Base-by-base conservation (phyloP, 257 asterid genomes). In the Solanum corneliomulleri region DNA sequence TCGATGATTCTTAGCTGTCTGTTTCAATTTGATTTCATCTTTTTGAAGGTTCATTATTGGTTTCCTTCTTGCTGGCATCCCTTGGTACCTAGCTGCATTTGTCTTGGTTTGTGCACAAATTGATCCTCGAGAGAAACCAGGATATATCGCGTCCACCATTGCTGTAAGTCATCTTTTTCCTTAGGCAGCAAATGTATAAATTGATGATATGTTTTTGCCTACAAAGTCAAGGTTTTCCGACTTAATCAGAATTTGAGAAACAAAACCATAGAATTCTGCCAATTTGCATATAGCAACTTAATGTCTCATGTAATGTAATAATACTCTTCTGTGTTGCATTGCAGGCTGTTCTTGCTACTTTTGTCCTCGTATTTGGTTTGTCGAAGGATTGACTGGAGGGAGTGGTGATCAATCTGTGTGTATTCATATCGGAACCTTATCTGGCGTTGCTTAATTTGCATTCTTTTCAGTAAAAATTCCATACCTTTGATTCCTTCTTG, bases 121-220 rank as follows among this genome's bases (percentile, higher is more conserved):
- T 78, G 97, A 93, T 80, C 93, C 90, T 85, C 95, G 97, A 21
- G 98, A 94, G 92, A 94, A 94, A 83, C 95, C 98, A 0, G 98
- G 98, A 81, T 93, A 91, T 25, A 91, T 93, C 66, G 95, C 91
- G 71, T 88, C 86, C 89, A 87, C 92, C 13, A 89, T 93, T 60
- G 97, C 94, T 83, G 98, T 94, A 89, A 94, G 94, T 85, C 16
- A 69, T 90, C 83, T 69, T 68, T 74, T 87, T 71, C 42, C 49
- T 18, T 16, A 18, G 2, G 85, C 85, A 77, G 7, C 39, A 16
- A 70, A 25, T 15, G 20, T 49, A 27, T 29, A 29, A 47, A 29
- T 44, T 80, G 49, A 37, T 39, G 78, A 14, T 29, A 6, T 31
- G n/a, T 6, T 20, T 37, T 72, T 72, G 49, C 27, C 80, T 71